These are phyloP conservation scores for Ocimum tenuiflorum DNA, from an alignment of 257 asterid species.

Conservation along the genomic window DNA sequence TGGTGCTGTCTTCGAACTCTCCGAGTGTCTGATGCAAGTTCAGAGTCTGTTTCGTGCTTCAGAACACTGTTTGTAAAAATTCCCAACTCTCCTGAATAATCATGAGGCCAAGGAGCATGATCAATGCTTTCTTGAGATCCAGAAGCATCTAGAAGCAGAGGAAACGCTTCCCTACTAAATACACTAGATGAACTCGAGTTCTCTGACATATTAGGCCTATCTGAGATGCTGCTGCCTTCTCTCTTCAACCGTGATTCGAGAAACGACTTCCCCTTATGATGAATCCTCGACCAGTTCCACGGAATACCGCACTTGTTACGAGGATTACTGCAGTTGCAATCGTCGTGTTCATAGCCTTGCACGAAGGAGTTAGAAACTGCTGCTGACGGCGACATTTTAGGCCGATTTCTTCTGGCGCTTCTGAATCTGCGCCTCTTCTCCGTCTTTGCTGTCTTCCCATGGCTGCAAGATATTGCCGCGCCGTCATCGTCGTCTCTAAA, in stretches of 20 bases:
- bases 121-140: conserved; percentile 60
- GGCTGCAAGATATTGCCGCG: not conserved
- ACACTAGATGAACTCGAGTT: conserved; percentile 51
- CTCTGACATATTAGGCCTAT: conserved; percentile 36
- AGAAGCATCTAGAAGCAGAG: conserved; percentile 65
- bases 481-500: conserved; percentile 35
- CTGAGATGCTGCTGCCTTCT: conserved; percentile 27
- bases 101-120: conserved; percentile 52
- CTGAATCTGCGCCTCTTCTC: conserved; percentile 55
- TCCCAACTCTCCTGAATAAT: conserved; percentile 79
- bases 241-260: conserved; percentile 29
- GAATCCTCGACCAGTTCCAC: conserved; percentile 87
- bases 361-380: conserved; percentile 44
- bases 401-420: conserved; percentile 23
- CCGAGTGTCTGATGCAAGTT: conserved; percentile 59
- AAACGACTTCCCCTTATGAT: conserved; percentile 66
- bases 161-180: conserved; percentile 64
- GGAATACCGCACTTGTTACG: conserved; percentile 77
- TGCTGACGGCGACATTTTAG: conserved; percentile 52
- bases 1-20: conserved; percentile 51
- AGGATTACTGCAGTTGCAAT: conserved; percentile 33
- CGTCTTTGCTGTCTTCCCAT: conserved; percentile 25
- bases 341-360: conserved; percentile 32
- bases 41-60: conserved; percentile 59
- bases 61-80: conserved; percentile 57